A percentile compares a stretch with the other conserved stretches of the same genome.
phyloP scores from a whole-genome alignment of 164 flowering plant species.

The Liriodendron chinense region DNA sequence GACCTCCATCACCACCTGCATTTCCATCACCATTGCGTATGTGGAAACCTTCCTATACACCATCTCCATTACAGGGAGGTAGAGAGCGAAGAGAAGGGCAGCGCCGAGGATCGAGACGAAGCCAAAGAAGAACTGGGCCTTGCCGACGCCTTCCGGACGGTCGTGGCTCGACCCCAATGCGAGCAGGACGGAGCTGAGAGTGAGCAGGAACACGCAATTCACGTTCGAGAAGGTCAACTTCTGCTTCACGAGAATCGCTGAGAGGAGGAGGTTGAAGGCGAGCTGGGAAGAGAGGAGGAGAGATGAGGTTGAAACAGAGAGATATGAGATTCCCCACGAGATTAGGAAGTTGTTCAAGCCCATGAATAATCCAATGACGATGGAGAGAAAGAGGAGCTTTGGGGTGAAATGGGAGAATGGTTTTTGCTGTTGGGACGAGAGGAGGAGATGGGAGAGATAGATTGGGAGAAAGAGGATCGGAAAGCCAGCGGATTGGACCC shows the following conservation, averaged over 20 bases:
- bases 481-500: conserved; percentile 75
- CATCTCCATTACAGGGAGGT: conserved; percentile 46
- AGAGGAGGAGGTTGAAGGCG: conserved; percentile 60
- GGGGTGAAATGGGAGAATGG: conserved; percentile 51
- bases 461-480: conserved; percentile 58
- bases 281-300: conserved; percentile 65
- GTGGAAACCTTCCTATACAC: conserved; percentile 18
- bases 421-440: conserved; percentile 6
- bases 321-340: conserved; percentile 72
- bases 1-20: conserved; percentile 63
- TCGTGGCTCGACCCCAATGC: conserved; percentile 50
- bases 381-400: conserved; percentile 20
- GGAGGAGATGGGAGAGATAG: conserved; percentile 29
- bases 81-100: conserved; percentile 60
- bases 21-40: conserved; percentile 61
- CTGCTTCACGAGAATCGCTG: conserved; percentile 60
- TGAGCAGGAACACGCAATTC: conserved; percentile 63
- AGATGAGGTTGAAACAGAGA: conserved; percentile 69
- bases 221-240: conserved; percentile 51
- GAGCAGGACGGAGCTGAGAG: conserved; percentile 49
- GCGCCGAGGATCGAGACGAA: conserved; percentile 62
- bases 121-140: conserved; percentile 48
- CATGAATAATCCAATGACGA: conserved; percentile 42
- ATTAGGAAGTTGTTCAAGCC: conserved; percentile 68
- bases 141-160: conserved; percentile 33